Evolutionary conservation across 495 filamentous ascomycete species (phyloP), one percentile per base, ranked within the genome.

Genomic region (Cercophora newfieldiana): DNA sequence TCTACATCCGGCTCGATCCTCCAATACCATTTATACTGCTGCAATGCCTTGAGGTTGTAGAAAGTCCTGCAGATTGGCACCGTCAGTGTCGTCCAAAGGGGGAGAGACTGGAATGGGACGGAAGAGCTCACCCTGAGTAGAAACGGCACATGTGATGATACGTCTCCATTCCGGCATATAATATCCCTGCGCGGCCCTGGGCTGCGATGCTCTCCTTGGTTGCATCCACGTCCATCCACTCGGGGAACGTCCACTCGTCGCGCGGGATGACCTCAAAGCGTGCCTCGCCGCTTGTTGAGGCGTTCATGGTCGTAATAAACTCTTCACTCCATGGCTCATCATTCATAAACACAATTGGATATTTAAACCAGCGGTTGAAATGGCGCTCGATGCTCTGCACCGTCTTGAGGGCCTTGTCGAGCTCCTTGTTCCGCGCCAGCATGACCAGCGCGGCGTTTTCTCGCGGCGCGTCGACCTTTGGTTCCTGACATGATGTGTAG

Each of bases 71-170:
- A 62, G 30, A 57, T 65, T 50, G 21, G 7, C 22, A 18, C 19
- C 51, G 47, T 54, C 18, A 56, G 22, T 18, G n/a, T 26, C 25
- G 18, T 18, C 26, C 26, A 31, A 33, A n/a, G n/a, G n/a, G n/a
- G n/a, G n/a, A n/a, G 21, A 58, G 8, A 21, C 24, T 18, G 7
- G 14, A 25, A 3, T 19, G 7, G 25, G 2, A 2, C 10, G 12
- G 37, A 44, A 31, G 66, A 37, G 51, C 77, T 30, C 79, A 94
- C 91, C 94, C 95, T 49, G 94, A 99, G 79, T 97, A 97, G 82
- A 99, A 99, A 57, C 95, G 86, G 75, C 92, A 96, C 92, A 96
- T 96, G 80, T 97, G 91, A 74, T 99, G 95, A 74, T 99, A 99
- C 75, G 91, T 94, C 76, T 97, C 95, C 89, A 97, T 95, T n/a